Base-by-base conservation (phyloP, 1,284 basidiomycete genomes). In the Cutaneotrichosporon cavernicola region DNA sequence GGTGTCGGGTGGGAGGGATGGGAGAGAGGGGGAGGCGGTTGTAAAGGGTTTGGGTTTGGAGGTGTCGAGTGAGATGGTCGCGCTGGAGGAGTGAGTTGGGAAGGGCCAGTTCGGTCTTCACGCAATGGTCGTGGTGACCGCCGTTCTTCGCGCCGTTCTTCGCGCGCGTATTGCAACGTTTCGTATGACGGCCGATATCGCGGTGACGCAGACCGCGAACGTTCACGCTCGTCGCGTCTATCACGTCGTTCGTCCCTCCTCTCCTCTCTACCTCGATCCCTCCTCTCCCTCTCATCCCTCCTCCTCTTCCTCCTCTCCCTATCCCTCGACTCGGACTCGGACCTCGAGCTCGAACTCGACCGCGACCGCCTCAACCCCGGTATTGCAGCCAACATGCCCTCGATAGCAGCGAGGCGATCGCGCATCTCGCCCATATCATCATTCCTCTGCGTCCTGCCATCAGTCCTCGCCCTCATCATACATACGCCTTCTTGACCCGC, bases 401-500 rank as follows among this genome's bases (percentile, higher is more conserved):
- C 64, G 47, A 65, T 65, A 2, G 64, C 60, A 5, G 57, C 59
- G 2, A 75, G 60, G 9, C 72, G 66, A 22, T 68, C 69, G 5
- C 70, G 67, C 13, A 76, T 62, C 26, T 67, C 62, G 51, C 62
- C 61, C 7, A 70, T 62, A 18, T 68, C 67, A 9, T 61, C 62
- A 2, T 71, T 65, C 50, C 61, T 36, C 30, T 60, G 61, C 32
- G 30, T 26, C 6, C 30, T 32, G 34, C 6, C 43, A 18, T 53
- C 50, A 46, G 18, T 26, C 38, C 22, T 13, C 10, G 10, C 26
- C 26, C 30, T 22, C 8, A 53, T 5, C n/a, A n/a, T 50, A 64
- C 71, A 64, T 55, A 71, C 70, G 61, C 26, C 51, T 69, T 70
- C 60, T 69, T 68, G 36, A 68, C 62, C 34, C 69, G 68, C 21